Percentiles rank a stretch among this genome's conserved stretches.
Conservation (phyloP, 257 asterid species). For the Penstemon davidsonii region DNA sequence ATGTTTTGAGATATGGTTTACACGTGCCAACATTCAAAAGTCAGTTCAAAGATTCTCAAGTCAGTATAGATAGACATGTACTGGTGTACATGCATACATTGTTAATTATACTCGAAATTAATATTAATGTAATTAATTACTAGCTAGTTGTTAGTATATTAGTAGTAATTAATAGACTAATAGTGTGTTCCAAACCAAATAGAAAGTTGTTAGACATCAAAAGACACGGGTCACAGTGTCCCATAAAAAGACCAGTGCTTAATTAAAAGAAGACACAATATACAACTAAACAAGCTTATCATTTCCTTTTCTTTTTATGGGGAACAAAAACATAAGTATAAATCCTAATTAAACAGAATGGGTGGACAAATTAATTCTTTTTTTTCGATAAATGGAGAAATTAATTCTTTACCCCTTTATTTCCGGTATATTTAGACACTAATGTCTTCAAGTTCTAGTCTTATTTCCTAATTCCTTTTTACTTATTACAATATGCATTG, state of each 20-base stretch:
- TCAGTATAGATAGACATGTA: no score
- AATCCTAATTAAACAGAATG: background rate
- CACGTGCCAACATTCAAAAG: no score
- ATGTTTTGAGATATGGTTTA: no score
- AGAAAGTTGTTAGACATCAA: conserved; percentile 39
- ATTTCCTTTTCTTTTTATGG: no score
- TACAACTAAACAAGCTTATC: conserved; percentile 25
- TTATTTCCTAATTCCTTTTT: conserved; percentile 6
- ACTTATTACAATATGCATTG: background rate
- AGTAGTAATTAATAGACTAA: conserved; percentile 12
- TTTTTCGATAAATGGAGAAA: conserved; percentile 38
- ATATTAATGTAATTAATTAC: no score
- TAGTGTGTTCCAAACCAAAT: conserved; percentile 39
- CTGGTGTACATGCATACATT: no score
- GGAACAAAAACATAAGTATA: background rate
- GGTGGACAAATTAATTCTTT: no score
- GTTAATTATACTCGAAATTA: no score
- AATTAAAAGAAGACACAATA: conserved; percentile 22
- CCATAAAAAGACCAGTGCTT: conserved; percentile 22
- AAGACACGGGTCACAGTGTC: conserved; percentile 55
- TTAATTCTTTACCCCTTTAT: conserved; percentile 14
- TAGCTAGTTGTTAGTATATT: background rate
- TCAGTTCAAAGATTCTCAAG: no score
- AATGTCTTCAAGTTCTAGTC: conserved; percentile 28
- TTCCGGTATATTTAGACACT: conserved; percentile 16